Base-by-base conservation (phyloP, 306 rosid species). In the Cicer chorassanicum region DNA sequence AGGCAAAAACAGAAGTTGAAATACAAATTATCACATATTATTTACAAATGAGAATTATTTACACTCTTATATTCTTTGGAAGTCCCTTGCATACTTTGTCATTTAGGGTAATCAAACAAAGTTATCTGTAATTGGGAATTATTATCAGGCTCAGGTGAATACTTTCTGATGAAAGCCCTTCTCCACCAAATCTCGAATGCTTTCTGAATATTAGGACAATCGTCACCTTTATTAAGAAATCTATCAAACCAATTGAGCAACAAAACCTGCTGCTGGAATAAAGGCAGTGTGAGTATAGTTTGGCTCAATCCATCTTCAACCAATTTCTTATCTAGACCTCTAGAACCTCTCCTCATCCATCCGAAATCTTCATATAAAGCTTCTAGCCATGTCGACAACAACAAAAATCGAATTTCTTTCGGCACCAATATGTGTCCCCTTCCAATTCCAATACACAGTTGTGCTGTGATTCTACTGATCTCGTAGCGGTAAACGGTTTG, bases 121-220 rank as follows among this genome's bases (percentile, higher is more conserved):
- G 94, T 75, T 60, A 92, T 90, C 78, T 90, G 95, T 84, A 92
- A 69, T 82, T 86, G 92, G 15, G 93, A 76, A 82, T 74, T 73
- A 82, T 74, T 73, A 72, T 87, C 91, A 67, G 80, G 80, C 46
- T 86, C 95, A 0, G 88, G 36, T 15, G 86, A 83, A 64, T 80
- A 81, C 59, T 88, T 89, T 82, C 80, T 89, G 74, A 87, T 74
- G 86, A 92, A 92, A 63, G 96, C 85, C 74, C 98, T 86, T 89
- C 96, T 89, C 98, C 98, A 92, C 98, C 98, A 92, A 82, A 90
- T 84, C 82, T 92, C 98, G 75, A 92, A 92, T 7, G 96, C 98
- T 89, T 88, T 87, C 74, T 86, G 98, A 77, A 92, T 84, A 75
- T 92, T 90, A 49, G 98, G 98, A 74, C 94, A 92, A 64, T 92